Conservation (phyloP, 306 rosid genomes). For the Trichosanthes cucumerina region DNA sequence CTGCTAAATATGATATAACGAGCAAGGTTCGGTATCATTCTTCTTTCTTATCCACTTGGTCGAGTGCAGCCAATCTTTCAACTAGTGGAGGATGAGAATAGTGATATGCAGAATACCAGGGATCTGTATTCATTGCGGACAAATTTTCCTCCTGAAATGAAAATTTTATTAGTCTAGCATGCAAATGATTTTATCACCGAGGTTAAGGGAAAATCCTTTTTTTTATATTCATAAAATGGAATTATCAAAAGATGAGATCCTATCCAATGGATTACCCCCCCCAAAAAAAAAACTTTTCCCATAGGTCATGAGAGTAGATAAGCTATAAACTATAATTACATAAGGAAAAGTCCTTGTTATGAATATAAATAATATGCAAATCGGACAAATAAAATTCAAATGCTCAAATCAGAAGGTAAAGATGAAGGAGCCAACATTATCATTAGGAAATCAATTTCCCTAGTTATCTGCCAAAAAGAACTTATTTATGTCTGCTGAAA, state of each 20-base stretch:
- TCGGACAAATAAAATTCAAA: not conserved
- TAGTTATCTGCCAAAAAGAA: not conserved
- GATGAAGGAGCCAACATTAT: not conserved
- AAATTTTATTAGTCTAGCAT: not conserved
- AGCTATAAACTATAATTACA: no score
- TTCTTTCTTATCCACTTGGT: slow-evolving; percentile 47
- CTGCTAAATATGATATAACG: not conserved
- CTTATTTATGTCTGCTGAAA: not conserved
- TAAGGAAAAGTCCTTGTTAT: not conserved
- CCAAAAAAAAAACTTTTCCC: no score
- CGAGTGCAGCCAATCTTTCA: slow-evolving; percentile 76
- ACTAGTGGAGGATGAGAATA: slow-evolving; percentile 96
- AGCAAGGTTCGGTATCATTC: slow-evolving; percentile 28
- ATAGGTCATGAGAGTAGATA: no score
- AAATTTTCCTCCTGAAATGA: slow-evolving; percentile 76
- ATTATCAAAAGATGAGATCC: no score
- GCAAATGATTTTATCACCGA: not conserved
- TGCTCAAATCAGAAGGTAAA: not conserved
- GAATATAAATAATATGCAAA: not conserved
- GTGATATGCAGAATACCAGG: slow-evolving; percentile 98
- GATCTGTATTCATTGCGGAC: slow-evolving; percentile 96
- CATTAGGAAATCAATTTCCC: not conserved
- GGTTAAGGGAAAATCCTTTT: not conserved
- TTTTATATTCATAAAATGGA: no score
- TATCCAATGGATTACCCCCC: no score